Base-by-base conservation (phyloP, 768 basidiomycete genomes). In the Collybia nuda region DNA sequence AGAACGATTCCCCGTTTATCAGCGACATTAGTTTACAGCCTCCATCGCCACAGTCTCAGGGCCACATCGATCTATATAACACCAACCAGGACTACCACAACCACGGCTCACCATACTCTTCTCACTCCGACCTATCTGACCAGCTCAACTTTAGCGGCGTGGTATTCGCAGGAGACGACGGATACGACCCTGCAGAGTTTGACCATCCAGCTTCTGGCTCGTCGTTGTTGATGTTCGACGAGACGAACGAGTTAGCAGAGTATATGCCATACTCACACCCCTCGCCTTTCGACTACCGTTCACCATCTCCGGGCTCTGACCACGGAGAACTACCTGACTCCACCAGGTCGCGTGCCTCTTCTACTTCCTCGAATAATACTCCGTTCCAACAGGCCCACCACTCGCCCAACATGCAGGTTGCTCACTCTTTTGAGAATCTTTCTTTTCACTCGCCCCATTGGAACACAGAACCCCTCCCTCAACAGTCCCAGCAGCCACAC, bases 111-210 rank as follows among this genome's bases (percentile, higher is more conserved):
- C 46, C 46, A 0, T 47, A 17, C n/a, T 47, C 46, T 6, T 26
- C 17, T 7, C 46, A 47, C 15, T 47, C 46, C 1, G 46, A 47
- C 28, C 46, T 47, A 1, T 17, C 22, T 6, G 24, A 22, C 37
- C 36, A 47, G n/a, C 22, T 26, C 19, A 15, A 42, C 41, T 26
- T 22, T 26, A 8, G 15, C 0, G 21, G 21, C 0, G 32, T 87
- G 17, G 73, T 76, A 48, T 79, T 86, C 36, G 72, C 71, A 24
- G 77, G 78, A 48, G 73, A 79, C 36, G 67, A 62, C 64, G 48
- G 57, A 48, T 90, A 91, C 77, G 82, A 90, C 63, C 88, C 89
- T 3, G 66, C 79, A 23, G 85, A 90, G 49, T 90, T 81, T 74
- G 89, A 91, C 69, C 60, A 69, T 4, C 83, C 86, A 17, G 65